Evolutionary conservation across 2,329 filamentous ascomycete genomes (phyloP), one percentile per base, ranked within the genome.

Genomic region (Kalaharituber pfeilii): DNA sequence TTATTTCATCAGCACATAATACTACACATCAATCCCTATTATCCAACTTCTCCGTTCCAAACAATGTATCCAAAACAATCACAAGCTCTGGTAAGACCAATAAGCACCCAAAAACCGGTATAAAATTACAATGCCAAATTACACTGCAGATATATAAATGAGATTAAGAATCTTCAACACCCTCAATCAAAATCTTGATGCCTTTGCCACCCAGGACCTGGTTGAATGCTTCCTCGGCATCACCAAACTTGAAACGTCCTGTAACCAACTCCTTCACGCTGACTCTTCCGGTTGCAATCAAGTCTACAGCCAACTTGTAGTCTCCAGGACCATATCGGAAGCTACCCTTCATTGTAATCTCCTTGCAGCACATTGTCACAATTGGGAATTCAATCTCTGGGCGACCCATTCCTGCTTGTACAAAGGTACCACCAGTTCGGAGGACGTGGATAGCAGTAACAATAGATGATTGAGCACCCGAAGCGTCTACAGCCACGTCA

Each of bases 301-400:
- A 74, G 59, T 86, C 79, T 47, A 95, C 75, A 3, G 86, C 86
- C 5, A 88, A 77, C 66, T 81, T 77, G 69, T 95, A 96, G 69
- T 95, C 89, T 20, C 88, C 88, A 53, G 79, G 77, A 2, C 82
- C 82, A 69, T 96, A 96, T 36, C 89, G 79, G 75, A 96, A 96
- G 59, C 82, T 88, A 22, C 89, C 89, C 66, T 82, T 84, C 49
- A 84, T 76, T 9, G 81, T 93, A 51, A 94, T 74, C 73, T 96
- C 89, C 72, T 95, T 95, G 51, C 81, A 75, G 68, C 87, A 93
- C 66, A 93, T 74, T 4, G 84, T 82, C 77, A 89, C 84, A 67
- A 96, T 94, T 51, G 89, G 89, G 72, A 95, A 94, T 7, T 70
- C 84, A 67, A 95, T 88, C 65, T 94, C 85, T 36, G 79, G 69